phyloP scores from a whole-genome alignment of 2,329 filamentous ascomycete species.

The Penicillium sp. region DNA sequence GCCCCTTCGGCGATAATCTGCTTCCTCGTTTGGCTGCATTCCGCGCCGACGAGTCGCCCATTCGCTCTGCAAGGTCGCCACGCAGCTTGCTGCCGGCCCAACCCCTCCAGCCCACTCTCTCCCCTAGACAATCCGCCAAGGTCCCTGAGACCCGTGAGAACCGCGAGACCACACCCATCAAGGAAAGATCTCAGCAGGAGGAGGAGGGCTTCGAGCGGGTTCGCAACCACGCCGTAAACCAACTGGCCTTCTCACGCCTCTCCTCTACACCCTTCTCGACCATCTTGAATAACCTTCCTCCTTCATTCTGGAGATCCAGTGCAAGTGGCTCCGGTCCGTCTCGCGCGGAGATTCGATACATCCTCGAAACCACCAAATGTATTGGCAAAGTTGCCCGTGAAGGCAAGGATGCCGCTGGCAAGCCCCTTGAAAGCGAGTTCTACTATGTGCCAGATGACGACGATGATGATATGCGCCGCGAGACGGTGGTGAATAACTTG shows the following conservation, averaged over 20 bases:
- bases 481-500: slow-evolving; percentile 81
- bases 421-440: slow-evolving; percentile 91
- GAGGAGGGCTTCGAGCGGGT: slow-evolving; percentile 35
- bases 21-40: slow-evolving; percentile 81
- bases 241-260: slow-evolving; percentile 89
- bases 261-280: slow-evolving; percentile 88
- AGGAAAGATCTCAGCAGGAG: slow-evolving; percentile 20
- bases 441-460: slow-evolving; percentile 94
- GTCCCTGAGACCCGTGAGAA: slow-evolving; percentile 20
- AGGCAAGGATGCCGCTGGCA: slow-evolving; percentile 94
- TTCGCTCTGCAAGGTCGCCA: slow-evolving; percentile 39
- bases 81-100: slow-evolving; percentile 30
- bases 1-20: slow-evolving; percentile 82
- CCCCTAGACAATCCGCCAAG: slow-evolving; percentile 29
- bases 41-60: slow-evolving; percentile 64
- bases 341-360: slow-evolving; percentile 64
- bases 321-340: slow-evolving; percentile 50
- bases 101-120: slow-evolving; percentile 35
- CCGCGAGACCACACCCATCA: slow-evolving; percentile 14
- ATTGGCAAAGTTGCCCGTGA: slow-evolving; percentile 86
- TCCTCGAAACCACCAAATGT: slow-evolving; percentile 73
- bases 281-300: slow-evolving; percentile 82
- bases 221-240: slow-evolving; percentile 87
- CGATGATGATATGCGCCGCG: slow-evolving; percentile 71
- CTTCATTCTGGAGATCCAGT: slow-evolving; percentile 57